A percentile compares a stretch with the other conserved stretches of the same genome.
These are phyloP conservation scores for Vaccinium corymbosum DNA, from an alignment of 148 eudicot species.

Conservation along the genomic window DNA sequence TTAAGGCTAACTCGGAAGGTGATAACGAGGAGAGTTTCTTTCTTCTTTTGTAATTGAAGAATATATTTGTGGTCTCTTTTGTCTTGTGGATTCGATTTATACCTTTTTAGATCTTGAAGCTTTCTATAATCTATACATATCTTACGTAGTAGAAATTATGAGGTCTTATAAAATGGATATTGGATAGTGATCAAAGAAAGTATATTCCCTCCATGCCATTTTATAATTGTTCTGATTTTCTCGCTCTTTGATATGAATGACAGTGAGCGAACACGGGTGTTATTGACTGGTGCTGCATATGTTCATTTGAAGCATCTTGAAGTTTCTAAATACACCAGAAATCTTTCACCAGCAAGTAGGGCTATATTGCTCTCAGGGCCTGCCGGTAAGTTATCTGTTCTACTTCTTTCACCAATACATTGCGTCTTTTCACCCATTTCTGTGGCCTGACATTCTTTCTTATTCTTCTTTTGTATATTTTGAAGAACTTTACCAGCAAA, in stretches of 20 bases:
- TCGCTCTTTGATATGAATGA: constrained; percentile 26
- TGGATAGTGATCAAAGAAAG: neutral
- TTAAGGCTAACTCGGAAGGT: neutral
- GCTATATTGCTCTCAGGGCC: constrained; percentile 88
- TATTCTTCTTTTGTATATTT: constrained; percentile 18
- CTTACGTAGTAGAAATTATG: neutral
- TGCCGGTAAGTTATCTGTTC: constrained; percentile 57
- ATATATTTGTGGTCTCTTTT: neutral
- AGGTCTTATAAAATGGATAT: neutral
- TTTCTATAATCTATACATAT: neutral
- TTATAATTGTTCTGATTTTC: neutral
- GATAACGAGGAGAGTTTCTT: neutral
- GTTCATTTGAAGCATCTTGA: constrained; percentile 88
- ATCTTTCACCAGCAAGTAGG: constrained; percentile 92
- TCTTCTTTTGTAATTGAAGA: neutral
- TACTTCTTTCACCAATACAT: neutral
- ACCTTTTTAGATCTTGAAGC: neutral
- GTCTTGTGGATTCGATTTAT: neutral
- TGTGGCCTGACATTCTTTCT: constrained; percentile 8
- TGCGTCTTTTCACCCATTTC: neutral
- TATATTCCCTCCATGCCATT: neutral
- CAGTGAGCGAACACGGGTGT: constrained; percentile 75
- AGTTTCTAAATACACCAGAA: constrained; percentile 78
- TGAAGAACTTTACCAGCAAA: constrained; percentile 77
- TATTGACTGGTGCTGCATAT: constrained; percentile 88